Conservation (phyloP, 768 basidiomycete genomes). For the Tulasnella sp. region DNA sequence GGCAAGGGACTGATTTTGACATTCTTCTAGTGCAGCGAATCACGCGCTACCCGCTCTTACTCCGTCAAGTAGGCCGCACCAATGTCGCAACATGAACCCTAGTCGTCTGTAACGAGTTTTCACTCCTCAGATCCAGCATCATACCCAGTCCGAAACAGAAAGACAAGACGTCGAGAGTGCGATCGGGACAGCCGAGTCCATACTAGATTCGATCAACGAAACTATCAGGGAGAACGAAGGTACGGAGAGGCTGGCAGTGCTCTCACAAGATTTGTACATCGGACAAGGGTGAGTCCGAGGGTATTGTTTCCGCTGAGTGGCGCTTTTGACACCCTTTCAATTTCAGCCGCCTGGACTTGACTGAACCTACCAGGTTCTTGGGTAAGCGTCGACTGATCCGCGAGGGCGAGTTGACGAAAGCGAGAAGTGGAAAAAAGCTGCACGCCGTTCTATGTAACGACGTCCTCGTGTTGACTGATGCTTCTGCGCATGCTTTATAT, state of each 20-base stretch:
- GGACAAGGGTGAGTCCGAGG: conserved; percentile 69
- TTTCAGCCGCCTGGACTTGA: conserved; percentile 79
- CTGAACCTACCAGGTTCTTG: conserved; percentile 75
- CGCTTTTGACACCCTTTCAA: neutral
- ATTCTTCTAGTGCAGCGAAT: conserved; percentile 39
- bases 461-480: conserved; percentile 77
- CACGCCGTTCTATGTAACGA: conserved; percentile 79
- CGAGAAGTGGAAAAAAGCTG: conserved; percentile 73
- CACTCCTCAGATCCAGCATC: conserved; percentile 29
- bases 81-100: neutral
- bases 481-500: conserved; percentile 56
- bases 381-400: conserved; percentile 70
- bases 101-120: conserved; percentile 42
- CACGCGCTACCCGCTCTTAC: conserved; percentile 84
- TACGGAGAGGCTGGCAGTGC: conserved; percentile 54
- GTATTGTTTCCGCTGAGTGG: neutral
- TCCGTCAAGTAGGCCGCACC: conserved; percentile 48
- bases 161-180: conserved; percentile 43
- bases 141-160: conserved; percentile 63
- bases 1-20: neutral
- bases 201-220: conserved; percentile 79
- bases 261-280: conserved; percentile 79
- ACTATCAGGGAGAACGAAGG: conserved; percentile 77
- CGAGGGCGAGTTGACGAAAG: conserved; percentile 68
- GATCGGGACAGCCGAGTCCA: conserved; percentile 54